phyloP scores from a whole-genome alignment of 2,329 filamentous ascomycete species.

The Fusarium domesticum region DNA sequence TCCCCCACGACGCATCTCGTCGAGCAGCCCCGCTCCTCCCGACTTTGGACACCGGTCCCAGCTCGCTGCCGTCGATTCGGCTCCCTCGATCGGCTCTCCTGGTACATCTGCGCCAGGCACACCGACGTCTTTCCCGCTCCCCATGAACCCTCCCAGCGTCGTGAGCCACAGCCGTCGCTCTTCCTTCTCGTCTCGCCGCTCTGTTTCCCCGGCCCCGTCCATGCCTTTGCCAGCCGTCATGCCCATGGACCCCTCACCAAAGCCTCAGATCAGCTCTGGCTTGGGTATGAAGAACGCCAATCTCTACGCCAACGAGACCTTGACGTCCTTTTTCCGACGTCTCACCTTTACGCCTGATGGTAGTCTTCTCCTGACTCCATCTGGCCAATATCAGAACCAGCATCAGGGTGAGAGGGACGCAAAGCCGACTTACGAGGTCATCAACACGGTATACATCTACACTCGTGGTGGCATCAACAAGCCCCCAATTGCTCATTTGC shows the following conservation, averaged over 20 bases:
- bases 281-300: constrained; percentile 76
- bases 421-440: constrained; percentile 79
- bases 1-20: constrained; percentile 85
- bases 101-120: constrained; percentile 90
- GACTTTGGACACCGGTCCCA: constrained; percentile 70
- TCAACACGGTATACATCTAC: constrained; percentile 98
- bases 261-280: constrained; percentile 54
- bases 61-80: constrained; percentile 54
- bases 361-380: constrained; percentile 87
- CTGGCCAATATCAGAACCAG: constrained; percentile 88
- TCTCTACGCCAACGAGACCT: constrained; percentile 93
- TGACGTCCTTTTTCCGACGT: constrained; percentile 94
- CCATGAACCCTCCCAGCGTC: constrained; percentile 91
- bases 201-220: constrained; percentile 88
- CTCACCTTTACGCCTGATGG: constrained; percentile 94
- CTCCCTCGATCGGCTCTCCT: constrained; percentile 68
- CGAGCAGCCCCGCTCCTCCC: constrained; percentile 85
- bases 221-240: constrained; percentile 93
- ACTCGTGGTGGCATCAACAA: constrained; percentile 95
- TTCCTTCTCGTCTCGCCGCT: constrained; percentile 84
- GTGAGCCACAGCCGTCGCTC: constrained; percentile 92
- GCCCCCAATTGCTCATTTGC: constrained; percentile 89
- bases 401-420: constrained; percentile 62
- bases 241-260: constrained; percentile 86
- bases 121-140: constrained; percentile 79